Evolutionary conservation across 1,284 basidiomycete species (phyloP).

Genomic region (Rhodotorula sp.): DNA sequence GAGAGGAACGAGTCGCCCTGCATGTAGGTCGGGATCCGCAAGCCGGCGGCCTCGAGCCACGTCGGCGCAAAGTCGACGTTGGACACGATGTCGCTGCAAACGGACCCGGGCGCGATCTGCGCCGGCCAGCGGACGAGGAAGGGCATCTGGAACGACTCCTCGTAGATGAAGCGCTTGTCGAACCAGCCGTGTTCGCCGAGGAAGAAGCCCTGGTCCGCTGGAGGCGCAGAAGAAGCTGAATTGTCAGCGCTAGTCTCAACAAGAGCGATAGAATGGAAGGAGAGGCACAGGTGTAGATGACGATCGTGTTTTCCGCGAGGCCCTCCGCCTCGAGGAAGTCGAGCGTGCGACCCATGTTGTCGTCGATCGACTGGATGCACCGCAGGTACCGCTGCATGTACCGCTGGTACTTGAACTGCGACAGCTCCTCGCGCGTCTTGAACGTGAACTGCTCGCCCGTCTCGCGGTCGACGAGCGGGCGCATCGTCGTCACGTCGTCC

Average conservation of each 20-base stretch:
- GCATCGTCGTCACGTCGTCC: constrained; percentile 2
- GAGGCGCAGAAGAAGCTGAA: background rate
- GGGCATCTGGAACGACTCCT: constrained; percentile 43
- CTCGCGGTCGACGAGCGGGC: background rate
- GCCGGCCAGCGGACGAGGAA: constrained; percentile 38
- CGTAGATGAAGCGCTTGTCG: constrained; percentile 45
- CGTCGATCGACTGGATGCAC: constrained; percentile 4
- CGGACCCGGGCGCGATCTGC: constrained; percentile 36
- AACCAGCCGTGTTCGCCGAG: constrained; percentile 46
- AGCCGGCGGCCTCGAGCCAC: constrained; percentile 38
- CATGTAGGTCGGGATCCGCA: constrained; percentile 40
- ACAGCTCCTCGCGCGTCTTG: constrained; percentile 8
- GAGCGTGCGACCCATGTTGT: constrained; percentile 5
- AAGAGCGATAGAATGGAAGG: background rate
- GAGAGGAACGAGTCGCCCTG: constrained; percentile 41
- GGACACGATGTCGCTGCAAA: constrained; percentile 41
- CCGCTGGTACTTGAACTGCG: constrained; percentile 9
- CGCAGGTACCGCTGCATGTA: constrained; percentile 14
- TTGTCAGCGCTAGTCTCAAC: background rate
- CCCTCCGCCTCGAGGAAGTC: constrained; percentile 5
- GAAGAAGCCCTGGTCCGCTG: constrained; percentile 40
- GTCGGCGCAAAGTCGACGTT: constrained; percentile 45
- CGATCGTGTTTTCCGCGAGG: constrained; percentile 3
- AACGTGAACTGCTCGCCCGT: constrained; percentile 6
- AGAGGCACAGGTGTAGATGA: constrained; percentile 7